Base-by-base conservation (phyloP, 2,329 filamentous ascomycete species). In the Colletotrichum zoysiae region DNA sequence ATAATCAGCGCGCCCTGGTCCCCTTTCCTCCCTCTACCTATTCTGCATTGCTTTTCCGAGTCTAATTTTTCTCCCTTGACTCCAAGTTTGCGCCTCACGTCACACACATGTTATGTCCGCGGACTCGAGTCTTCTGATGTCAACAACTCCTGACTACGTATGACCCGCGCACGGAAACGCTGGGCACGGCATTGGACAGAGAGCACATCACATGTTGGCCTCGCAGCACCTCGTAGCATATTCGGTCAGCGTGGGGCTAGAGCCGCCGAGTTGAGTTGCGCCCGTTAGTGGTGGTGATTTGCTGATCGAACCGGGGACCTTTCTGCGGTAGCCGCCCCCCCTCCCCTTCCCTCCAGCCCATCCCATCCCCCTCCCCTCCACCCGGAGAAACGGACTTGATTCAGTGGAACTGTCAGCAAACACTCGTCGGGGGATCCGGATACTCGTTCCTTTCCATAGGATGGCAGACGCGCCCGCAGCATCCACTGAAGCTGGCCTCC, bases 381-480 rank as follows among this genome's bases (percentile, higher is more conserved):
- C 20, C 59, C 65, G 70, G 70, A 70, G 53, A 65, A 51, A 33
- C 65, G 70, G 70, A 70, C 65, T 72, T 64, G 66, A 65, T 26
- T 56, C 70, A 35, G 70, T 70, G 65, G 66, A 60, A 65, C 53
- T n/a, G 33, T 56, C 70, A 48, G 38, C 70, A 65, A 56, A 55
- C 33, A n/a, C 8, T 23, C 60, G 14, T 60, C 70, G 65, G 70
- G 64, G 59, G 48, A 60, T 72, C 70, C 70, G 70, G 70, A 70
- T 65, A 53, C 40, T 40, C 8, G 46, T 50, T 64, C 33, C 20
- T 56, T 56, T 65, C 38, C 53, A 60, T 69, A 61, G 67, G 30
- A 72, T 72, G 70, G 65, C 65, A 30, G 65, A 69, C 65, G 42
- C 58, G 12, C 64, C 65, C 18, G 46, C 60, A 46, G 46, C 18